phyloP scores from a whole-genome alignment of 139 green algal species.

The Chlamydomonas eustigma region DNA sequence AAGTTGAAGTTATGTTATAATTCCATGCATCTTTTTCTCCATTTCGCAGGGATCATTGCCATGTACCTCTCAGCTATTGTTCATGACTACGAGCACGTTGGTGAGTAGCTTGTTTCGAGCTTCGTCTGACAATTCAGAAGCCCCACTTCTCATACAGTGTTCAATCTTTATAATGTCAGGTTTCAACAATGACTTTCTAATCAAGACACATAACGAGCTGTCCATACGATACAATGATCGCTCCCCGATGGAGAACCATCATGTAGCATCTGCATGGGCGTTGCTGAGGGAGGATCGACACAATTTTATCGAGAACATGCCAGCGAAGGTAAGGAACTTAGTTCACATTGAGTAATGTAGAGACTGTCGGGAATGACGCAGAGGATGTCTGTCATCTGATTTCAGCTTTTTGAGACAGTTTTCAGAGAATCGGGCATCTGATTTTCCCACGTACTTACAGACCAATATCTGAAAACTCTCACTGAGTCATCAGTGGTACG shows the following conservation, averaged over 20 bases:
- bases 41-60: background rate
- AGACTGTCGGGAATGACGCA: too few relatives aligned
- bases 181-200: conserved; percentile 57
- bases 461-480: too few relatives aligned
- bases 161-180: conserved; percentile 12
- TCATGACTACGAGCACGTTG: conserved; percentile 41
- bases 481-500: too few relatives aligned
- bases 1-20: too few relatives aligned
- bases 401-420: too few relatives aligned
- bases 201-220: conserved; percentile 32
- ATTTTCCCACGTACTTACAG: too few relatives aligned
- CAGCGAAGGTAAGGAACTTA: conserved; percentile 1
- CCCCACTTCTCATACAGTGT: background rate
- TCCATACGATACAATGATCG: conserved; percentile 57
- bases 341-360: too few relatives aligned
- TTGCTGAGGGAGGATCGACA: background rate
- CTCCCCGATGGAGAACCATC: conserved; percentile 19
- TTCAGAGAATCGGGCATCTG: too few relatives aligned
- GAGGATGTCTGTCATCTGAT: too few relatives aligned
- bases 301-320: conserved; percentile 1
- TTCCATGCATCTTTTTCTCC: background rate
- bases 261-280: conserved; percentile 7
- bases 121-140: background rate
- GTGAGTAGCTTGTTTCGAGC: background rate
- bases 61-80: conserved; percentile 19